Percentiles rank a stretch among this genome's conserved stretches.
These are phyloP conservation scores for Thelonectria olida DNA, from an alignment of 2,329 filamentous ascomycete species.

Conservation along the genomic window DNA sequence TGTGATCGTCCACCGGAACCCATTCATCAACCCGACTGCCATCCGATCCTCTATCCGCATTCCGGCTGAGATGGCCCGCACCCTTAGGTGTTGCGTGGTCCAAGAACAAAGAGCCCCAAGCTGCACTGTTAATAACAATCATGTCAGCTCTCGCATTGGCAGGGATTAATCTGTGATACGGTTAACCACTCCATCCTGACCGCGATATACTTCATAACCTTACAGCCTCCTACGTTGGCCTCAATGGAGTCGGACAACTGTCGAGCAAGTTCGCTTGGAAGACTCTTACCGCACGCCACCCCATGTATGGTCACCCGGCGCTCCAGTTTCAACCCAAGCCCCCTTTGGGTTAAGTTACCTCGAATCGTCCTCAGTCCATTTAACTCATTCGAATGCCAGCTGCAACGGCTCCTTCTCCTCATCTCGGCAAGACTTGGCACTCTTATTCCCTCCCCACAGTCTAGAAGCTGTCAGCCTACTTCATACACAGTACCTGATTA, in stretches of 20 bases:
- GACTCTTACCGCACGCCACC: background rate
- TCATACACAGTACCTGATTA: background rate
- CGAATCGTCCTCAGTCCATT: background rate
- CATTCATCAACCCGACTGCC: constrained; percentile 3
- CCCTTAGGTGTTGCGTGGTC: constrained; percentile 17
- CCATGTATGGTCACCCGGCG: background rate
- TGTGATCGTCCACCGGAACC: constrained; percentile 27
- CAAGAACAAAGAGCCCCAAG: constrained; percentile 27
- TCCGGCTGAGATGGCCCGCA: background rate
- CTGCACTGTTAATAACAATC: background rate
- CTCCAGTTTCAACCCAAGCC: background rate
- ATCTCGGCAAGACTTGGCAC: background rate
- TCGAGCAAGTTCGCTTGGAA: background rate
- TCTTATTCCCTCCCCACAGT: background rate
- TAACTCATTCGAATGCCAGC: background rate
- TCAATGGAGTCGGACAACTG: too few relatives aligned
- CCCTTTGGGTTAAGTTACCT: background rate
- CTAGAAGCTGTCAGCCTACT: background rate
- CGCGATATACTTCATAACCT: too few relatives aligned
- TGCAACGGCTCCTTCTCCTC: background rate
- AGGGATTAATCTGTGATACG: background rate
- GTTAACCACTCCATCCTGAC: background rate
- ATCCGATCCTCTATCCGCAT: constrained; percentile 9
- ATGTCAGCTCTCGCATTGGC: background rate
- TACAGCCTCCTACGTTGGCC: background rate